Evolutionary conservation across 345 rosid genomes (phyloP), one percentile per base, ranked within the genome.

Genomic region (Barbarea vulgaris): DNA sequence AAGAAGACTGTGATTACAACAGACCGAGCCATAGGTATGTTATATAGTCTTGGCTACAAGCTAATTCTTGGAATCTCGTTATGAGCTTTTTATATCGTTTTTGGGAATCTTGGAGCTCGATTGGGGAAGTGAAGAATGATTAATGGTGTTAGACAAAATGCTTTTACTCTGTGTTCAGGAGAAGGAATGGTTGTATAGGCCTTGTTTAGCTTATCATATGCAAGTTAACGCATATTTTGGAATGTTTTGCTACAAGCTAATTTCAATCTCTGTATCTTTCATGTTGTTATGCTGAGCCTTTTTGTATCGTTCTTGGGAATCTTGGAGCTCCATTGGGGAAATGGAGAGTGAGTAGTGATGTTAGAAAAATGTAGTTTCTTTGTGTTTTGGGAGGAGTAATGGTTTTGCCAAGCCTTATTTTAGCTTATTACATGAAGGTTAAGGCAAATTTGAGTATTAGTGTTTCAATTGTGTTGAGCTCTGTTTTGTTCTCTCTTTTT

Each of bases 21-120:
- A 1, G 90, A 90, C 17, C 84, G 87, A 1, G 60, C 79, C 53
- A 79, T 89, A 81, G 98, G 96, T 88, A 84, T 31, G n/a, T 31
- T 60, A 4, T 0, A n/a, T n/a, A n/a, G n/a, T n/a, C n/a, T n/a
- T n/a, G n/a, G n/a, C n/a, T n/a, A n/a, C n/a, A n/a, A n/a, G n/a
- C n/a, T n/a, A n/a, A n/a, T n/a, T n/a, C 22, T 50, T 21, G 22
- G 7, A 39, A 22, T 28, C 33, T 22, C 22, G 24, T 12, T 57
- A 58, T 68, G 25, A 66, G 39, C 4, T 34, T 21, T 30, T 14
- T 25, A n/a, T 36, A 63, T 9, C 7, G 22, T 28, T 64, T 19
- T 30, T 21, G 15, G 15, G 4, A 72, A 47, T 42, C 22, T 11
- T 71, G 36, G 14, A 28, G 42, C 18, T 50, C 17, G 27, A 2